Percentiles rank a stretch among this genome's conserved stretches.
Evolutionary conservation across 352 stramenopile species (phyloP).

Genomic region (Globisporangium nagaii): DNA sequence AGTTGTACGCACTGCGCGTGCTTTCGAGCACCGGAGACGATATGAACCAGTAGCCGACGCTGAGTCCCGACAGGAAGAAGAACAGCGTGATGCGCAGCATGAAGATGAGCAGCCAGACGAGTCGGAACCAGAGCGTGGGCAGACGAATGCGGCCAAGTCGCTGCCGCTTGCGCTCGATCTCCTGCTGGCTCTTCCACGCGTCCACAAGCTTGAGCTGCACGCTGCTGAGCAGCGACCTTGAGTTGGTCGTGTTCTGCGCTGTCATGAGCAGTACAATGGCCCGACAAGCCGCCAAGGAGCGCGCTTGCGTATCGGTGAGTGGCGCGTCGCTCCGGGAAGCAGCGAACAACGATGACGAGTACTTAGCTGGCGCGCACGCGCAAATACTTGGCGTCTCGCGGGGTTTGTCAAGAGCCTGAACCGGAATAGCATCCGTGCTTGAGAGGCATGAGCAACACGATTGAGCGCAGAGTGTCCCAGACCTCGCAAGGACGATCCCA

Average conservation of each 20-base stretch:
- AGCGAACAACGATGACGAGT: too few relatives aligned
- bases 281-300: not conserved
- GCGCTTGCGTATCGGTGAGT: not conserved
- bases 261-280: not conserved
- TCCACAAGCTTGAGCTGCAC: not conserved
- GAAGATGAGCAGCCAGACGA: not conserved
- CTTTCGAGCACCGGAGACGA: not conserved
- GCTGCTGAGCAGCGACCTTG: not conserved
- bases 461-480: too few relatives aligned
- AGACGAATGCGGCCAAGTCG: not conserved
- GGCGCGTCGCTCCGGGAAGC: too few relatives aligned
- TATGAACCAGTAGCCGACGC: constrained; percentile 8
- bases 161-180: not conserved
- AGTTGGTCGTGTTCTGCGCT: not conserved
- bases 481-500: too few relatives aligned
- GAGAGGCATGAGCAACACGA: too few relatives aligned
- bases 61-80: constrained; percentile 2
- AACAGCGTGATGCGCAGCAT: constrained; percentile 2
- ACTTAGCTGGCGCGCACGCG: too few relatives aligned
- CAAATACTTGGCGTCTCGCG: too few relatives aligned
- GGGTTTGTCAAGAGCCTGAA: too few relatives aligned
- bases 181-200: not conserved
- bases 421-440: too few relatives aligned
- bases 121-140: constrained; percentile 3
- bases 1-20: constrained; percentile 2